phyloP scores from a whole-genome alignment of 75 land plant species.

The Selaginella tamariscina region DNA sequence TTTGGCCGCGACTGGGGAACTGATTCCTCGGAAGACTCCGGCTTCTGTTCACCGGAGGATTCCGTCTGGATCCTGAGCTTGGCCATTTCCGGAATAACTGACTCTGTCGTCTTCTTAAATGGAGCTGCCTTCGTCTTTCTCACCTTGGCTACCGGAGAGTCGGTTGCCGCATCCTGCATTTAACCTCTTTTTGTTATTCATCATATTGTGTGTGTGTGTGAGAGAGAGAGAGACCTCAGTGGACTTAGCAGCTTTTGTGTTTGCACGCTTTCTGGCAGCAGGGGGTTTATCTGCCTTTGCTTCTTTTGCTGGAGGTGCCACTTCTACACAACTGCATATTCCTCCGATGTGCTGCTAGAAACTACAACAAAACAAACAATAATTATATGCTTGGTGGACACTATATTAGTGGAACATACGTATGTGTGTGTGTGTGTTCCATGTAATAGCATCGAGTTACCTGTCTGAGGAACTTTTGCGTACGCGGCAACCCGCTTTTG shows the following conservation, averaged over 20 bases:
- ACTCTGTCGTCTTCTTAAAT: conserved; percentile 86
- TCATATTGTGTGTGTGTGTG: no score
- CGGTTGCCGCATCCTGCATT: conserved; percentile 15
- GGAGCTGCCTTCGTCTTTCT: conserved; percentile 83
- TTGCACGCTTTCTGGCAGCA: conserved; percentile 25
- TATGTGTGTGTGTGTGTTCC: background rate
- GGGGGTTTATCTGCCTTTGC: conserved; percentile 18
- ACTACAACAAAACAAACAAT: background rate
- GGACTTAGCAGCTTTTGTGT: conserved; percentile 7
- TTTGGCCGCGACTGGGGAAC: conserved; percentile 32
- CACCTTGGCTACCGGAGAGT: conserved; percentile 75
- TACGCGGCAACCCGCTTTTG: conserved; percentile 26
- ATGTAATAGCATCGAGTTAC: background rate
- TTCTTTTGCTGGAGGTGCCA: conserved; percentile 14
- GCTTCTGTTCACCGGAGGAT: background rate
- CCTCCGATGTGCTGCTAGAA: background rate
- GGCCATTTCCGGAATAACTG: conserved; percentile 30
- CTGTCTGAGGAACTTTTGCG: conserved; percentile 13
- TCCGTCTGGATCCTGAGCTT: background rate
- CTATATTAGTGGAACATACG: background rate
- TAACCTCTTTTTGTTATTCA: no score
- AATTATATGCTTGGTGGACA: background rate
- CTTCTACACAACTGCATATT: background rate
- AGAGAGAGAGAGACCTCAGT: no score
- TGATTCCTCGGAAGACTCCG: conserved; percentile 15